A percentile compares a stretch with the other conserved stretches of the same genome.
These are phyloP conservation scores for Heritiera littoralis DNA, from an alignment of 345 rosid species.

Conservation along the genomic window DNA sequence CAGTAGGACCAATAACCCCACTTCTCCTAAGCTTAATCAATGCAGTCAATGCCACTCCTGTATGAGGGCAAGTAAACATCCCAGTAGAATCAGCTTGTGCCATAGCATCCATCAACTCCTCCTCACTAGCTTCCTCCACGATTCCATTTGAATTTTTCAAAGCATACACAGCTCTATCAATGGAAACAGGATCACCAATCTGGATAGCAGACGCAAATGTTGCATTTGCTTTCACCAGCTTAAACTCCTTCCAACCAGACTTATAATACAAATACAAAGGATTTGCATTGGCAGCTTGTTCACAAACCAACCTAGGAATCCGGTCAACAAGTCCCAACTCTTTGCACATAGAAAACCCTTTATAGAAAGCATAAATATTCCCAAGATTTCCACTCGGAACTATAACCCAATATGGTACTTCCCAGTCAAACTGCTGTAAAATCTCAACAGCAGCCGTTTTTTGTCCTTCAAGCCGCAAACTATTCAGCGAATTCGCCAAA, in stretches of 20 bases:
- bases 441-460: conserved; percentile 50
- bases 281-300: conserved; percentile 19
- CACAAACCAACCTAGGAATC: conserved; percentile 52
- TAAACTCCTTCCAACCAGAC: conserved; percentile 50
- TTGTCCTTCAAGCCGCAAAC: conserved; percentile 54
- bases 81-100: conserved; percentile 59
- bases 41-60: conserved; percentile 55
- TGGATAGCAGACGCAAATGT: conserved; percentile 59
- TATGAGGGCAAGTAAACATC: conserved; percentile 59
- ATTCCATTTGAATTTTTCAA: conserved; percentile 50
- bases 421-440: no score
- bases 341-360: conserved; percentile 50
- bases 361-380: conserved; percentile 52
- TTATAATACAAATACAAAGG: conserved; percentile 50
- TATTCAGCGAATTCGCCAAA: conserved; percentile 51
- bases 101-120: conserved; percentile 59
- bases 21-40: conserved; percentile 48
- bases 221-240: conserved; percentile 38
- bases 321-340: conserved; percentile 53
- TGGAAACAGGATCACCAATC: conserved; percentile 56
- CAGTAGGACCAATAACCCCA: conserved; percentile 43
- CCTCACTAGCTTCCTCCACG: conserved; percentile 54
- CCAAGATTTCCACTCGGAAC: conserved; percentile 57
- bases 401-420: conserved; percentile 40
- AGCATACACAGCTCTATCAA: conserved; percentile 56